Percentiles rank a stretch among this genome's conserved stretches.
Evolutionary conservation across 2,329 filamentous ascomycete species (phyloP).

Genomic region (Stemphylium vesicarium): DNA sequence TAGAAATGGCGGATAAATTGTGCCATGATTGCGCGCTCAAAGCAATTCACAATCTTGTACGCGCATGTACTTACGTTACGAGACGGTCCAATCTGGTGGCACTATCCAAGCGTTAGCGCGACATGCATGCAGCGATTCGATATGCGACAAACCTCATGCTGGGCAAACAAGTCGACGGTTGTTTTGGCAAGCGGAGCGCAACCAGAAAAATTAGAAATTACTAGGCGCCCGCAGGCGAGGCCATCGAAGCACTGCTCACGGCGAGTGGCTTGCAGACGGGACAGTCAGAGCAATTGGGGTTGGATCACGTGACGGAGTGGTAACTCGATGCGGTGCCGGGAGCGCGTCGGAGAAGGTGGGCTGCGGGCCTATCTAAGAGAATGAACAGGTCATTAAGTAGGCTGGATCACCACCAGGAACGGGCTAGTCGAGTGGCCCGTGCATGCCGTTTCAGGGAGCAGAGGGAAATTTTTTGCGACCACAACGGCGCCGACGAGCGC

Average conservation of each 20-base stretch:
- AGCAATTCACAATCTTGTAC: slow-evolving; percentile 8
- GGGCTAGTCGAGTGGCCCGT: slow-evolving; percentile 27
- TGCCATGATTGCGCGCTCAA: not conserved
- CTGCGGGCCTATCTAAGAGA: slow-evolving; percentile 38
- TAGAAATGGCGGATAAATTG: not conserved
- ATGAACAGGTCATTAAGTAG: slow-evolving; percentile 27
- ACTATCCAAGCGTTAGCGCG: slow-evolving; percentile 45
- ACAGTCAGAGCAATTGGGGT: slow-evolving; percentile 5
- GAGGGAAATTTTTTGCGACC: slow-evolving; percentile 39
- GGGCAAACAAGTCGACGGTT: slow-evolving; percentile 13
- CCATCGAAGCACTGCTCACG: slow-evolving; percentile 28
- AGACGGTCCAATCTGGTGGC: slow-evolving; percentile 49
- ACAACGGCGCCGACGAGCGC: slow-evolving; percentile 28
- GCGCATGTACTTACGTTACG: slow-evolving; percentile 44
- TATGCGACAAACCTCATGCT: slow-evolving; percentile 40
- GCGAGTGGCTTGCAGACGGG: not conserved
- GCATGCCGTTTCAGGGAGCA: slow-evolving; percentile 35
- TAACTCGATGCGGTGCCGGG: slow-evolving; percentile 34
- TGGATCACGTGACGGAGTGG: slow-evolving; percentile 33
- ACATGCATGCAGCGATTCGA: slow-evolving; percentile 29
- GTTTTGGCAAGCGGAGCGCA: slow-evolving; percentile 15
- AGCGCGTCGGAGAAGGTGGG: slow-evolving; percentile 39
- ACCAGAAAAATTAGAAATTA: slow-evolving; percentile 36
- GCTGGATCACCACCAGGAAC: slow-evolving; percentile 23
- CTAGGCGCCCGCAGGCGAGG: slow-evolving; percentile 24